Evolutionary conservation across 768 basidiomycete species (phyloP).

Genomic region (Cyclocybe aegerita): DNA sequence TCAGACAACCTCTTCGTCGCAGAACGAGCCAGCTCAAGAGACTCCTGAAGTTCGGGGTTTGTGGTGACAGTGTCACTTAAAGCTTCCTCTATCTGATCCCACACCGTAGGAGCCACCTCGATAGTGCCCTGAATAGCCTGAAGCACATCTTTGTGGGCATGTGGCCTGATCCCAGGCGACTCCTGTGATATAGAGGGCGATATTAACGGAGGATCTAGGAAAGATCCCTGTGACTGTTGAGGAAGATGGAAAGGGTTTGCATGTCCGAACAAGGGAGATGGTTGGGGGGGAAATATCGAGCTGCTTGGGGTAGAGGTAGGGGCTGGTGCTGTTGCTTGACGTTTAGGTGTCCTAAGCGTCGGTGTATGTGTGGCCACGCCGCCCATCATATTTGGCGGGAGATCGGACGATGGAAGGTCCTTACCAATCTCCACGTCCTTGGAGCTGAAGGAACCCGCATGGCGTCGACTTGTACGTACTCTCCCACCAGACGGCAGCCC

Average conservation of each 20-base stretch:
- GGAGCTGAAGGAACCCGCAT: conserved; percentile 94
- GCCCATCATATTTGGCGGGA: conserved; percentile 33
- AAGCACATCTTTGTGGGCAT: conserved; percentile 78
- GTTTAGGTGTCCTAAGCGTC: conserved; percentile 51
- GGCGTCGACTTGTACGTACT: conserved; percentile 64
- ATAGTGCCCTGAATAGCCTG: conserved; percentile 79
- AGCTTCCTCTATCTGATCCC: conserved; percentile 77
- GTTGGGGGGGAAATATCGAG: conserved; percentile 36
- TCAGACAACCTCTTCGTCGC: conserved; percentile 64
- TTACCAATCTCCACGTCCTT: conserved; percentile 91
- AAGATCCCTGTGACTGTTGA: conserved; percentile 40
- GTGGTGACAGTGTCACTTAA: conserved; percentile 45
- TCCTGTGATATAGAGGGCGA: conserved; percentile 41
- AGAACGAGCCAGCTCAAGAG: conserved; percentile 59
- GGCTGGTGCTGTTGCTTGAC: conserved; percentile 38
- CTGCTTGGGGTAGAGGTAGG: conserved; percentile 37
- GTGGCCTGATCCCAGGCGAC: conserved; percentile 51
- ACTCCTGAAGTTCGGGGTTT: conserved; percentile 47
- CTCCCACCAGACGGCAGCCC: conserved; percentile 26
- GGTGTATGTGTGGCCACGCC: conserved; percentile 38
- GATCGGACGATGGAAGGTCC: conserved; percentile 66
- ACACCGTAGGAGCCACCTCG: conserved; percentile 77
- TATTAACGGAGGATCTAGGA: conserved; percentile 32
- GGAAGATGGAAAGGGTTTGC: conserved; percentile 29
- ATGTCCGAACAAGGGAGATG: conserved; percentile 10